phyloP scores from a whole-genome alignment of 768 basidiomycete genomes.

The Pisolithus orientalis region DNA sequence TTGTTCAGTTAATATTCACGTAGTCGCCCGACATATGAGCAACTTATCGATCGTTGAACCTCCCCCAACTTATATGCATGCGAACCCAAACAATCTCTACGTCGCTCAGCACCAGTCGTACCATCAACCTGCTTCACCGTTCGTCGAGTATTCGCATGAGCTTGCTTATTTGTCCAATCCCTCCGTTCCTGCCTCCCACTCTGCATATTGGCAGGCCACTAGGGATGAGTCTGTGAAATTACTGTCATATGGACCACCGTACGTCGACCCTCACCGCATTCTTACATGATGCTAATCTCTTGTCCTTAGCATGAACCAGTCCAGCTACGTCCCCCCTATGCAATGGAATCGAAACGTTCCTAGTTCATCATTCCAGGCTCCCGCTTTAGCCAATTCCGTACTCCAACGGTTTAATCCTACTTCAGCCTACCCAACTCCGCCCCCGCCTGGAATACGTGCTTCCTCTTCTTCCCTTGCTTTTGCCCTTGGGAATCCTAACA shows the following conservation, averaged over 20 bases:
- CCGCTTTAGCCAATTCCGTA: constrained; percentile 56
- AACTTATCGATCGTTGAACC: constrained; percentile 52
- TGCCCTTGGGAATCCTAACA: constrained; percentile 51
- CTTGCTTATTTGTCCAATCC: constrained; percentile 49
- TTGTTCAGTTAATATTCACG: constrained; percentile 15
- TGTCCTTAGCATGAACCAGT: constrained; percentile 17
- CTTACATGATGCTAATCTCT: constrained; percentile 1
- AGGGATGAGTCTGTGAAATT: constrained; percentile 57
- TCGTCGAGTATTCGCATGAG: constrained; percentile 65
- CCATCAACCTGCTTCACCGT: constrained; percentile 44
- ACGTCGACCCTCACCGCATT: constrained; percentile 17
- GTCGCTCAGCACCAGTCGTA: constrained; percentile 22
- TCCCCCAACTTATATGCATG: constrained; percentile 60
- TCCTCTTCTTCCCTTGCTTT: constrained; percentile 71
- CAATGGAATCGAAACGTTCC: constrained; percentile 38
- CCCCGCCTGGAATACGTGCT: constrained; percentile 54
- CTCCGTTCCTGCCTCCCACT: constrained; percentile 37
- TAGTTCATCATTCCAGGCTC: constrained; percentile 49
- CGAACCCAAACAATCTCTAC: constrained; percentile 26
- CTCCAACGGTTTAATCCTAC: constrained; percentile 58
- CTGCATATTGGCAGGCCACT: constrained; percentile 59
- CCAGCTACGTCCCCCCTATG: constrained; percentile 28
- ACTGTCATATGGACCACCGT: constrained; percentile 49
- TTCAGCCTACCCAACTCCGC: constrained; percentile 66
- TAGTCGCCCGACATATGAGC: constrained; percentile 63